A percentile compares a stretch with the other conserved stretches of the same genome.
These are phyloP conservation scores for Coemansia sp. DNA, from an alignment of 192 early-diverging fungal species.

Conservation along the genomic window DNA sequence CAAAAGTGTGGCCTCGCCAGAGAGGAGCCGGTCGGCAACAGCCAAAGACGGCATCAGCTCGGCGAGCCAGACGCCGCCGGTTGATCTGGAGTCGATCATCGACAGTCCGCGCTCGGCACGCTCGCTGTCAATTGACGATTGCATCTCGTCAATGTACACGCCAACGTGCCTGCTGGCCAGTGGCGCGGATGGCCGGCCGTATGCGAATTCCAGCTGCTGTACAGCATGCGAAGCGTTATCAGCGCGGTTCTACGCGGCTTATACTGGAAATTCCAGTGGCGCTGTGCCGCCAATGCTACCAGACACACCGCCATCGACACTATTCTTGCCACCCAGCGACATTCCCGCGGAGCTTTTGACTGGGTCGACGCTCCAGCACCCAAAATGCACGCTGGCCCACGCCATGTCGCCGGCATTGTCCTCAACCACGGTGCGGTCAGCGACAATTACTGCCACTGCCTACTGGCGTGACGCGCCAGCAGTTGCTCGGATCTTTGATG, in stretches of 20 bases:
- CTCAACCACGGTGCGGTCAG: constrained; percentile 1
- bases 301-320: neutral
- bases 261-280: neutral
- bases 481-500: no score
- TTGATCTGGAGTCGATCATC: constrained; percentile 39
- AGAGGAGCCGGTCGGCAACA: neutral
- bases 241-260: neutral
- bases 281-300: constrained; percentile 4
- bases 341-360: neutral
- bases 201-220: constrained; percentile 8
- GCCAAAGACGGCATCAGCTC: constrained; percentile 1
- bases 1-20: neutral
- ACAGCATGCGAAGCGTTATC: constrained; percentile 5
- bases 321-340: neutral
- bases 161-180: constrained; percentile 3
- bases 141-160: constrained; percentile 34
- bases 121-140: constrained; percentile 43
- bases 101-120: constrained; percentile 37
- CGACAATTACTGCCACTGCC: neutral
- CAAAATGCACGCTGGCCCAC: constrained; percentile 1
- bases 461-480: no score
- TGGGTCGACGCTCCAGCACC: neutral
- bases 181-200: neutral
- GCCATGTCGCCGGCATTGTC: constrained; percentile 4
- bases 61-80: neutral